These are phyloP conservation scores for Aspergillus panamensis DNA, from an alignment of 495 filamentous ascomycete genomes.

Conservation along the genomic window DNA sequence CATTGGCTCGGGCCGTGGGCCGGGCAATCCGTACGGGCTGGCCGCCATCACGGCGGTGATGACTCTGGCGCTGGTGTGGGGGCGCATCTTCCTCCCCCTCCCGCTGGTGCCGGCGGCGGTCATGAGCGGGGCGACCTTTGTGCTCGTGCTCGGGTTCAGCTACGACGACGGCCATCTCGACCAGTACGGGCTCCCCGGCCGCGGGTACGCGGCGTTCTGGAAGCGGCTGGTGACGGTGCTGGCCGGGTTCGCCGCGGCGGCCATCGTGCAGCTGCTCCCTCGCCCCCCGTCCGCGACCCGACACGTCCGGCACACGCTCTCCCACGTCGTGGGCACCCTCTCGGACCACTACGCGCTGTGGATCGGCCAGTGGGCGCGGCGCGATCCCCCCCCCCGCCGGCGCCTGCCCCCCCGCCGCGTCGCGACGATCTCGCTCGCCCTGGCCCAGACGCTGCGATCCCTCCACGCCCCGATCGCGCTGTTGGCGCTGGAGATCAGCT, in stretches of 20 bases:
- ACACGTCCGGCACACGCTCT: slow-evolving; percentile 38
- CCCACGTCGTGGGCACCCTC: slow-evolving; percentile 32
- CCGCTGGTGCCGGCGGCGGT: slow-evolving; percentile 29
- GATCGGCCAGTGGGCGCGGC: slow-evolving; percentile 34
- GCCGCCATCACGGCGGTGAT: slow-evolving; percentile 35
- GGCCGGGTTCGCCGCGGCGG: slow-evolving; percentile 33
- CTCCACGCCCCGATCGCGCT: slow-evolving; percentile 31
- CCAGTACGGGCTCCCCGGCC: slow-evolving; percentile 37
- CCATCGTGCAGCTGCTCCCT: slow-evolving; percentile 40
- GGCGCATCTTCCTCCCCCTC: slow-evolving; percentile 31
- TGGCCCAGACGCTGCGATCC: slow-evolving; percentile 26
- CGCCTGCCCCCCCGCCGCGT: slow-evolving; percentile 7
- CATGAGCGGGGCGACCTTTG: slow-evolving; percentile 37
- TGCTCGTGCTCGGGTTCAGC: slow-evolving; percentile 37
- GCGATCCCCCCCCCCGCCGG: slow-evolving; percentile 17
- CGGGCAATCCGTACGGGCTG: slow-evolving; percentile 39
- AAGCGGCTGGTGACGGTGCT: slow-evolving; percentile 37
- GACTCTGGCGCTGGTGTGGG: slow-evolving; percentile 33
- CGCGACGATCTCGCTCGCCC: slow-evolving; percentile 28
- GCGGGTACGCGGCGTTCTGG: slow-evolving; percentile 41
- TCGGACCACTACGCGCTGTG: slow-evolving; percentile 43
- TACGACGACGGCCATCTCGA: slow-evolving; percentile 36
- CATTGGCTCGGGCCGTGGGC: slow-evolving; percentile 38
- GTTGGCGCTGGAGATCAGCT: slow-evolving; percentile 33
- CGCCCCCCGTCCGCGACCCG: slow-evolving; percentile 39